These are phyloP conservation scores for Lachnellula subtilissima DNA, from an alignment of 2,329 filamentous ascomycete genomes.

Conservation along the genomic window DNA sequence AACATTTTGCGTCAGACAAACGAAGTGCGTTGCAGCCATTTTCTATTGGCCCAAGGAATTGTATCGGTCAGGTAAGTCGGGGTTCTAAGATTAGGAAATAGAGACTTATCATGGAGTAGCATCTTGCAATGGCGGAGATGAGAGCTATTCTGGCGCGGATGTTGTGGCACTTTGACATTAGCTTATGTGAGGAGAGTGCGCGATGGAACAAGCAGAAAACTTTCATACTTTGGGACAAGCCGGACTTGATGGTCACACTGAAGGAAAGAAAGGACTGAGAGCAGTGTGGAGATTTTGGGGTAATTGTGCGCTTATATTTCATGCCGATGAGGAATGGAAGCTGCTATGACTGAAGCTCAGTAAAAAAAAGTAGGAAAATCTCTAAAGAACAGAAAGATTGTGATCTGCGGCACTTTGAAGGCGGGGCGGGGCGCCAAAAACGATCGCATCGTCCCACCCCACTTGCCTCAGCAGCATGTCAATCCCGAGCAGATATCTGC, in stretches of 20 bases:
- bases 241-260: conserved; percentile 4
- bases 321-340: too few relatives aligned
- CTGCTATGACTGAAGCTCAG: too few relatives aligned
- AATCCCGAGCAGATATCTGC: too few relatives aligned
- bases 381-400: too few relatives aligned
- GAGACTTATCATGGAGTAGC: not conserved
- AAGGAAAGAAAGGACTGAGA: not conserved
- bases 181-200: conserved; percentile 6
- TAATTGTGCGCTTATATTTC: too few relatives aligned
- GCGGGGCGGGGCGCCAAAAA: too few relatives aligned
- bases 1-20: conserved; percentile 1
- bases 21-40: conserved; percentile 4
- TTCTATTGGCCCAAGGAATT: conserved; percentile 6
- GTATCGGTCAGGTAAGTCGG: conserved; percentile 7
- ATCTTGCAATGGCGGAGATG: conserved; percentile 10
- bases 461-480: too few relatives aligned
- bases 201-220: conserved; percentile 35
- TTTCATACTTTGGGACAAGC: conserved; percentile 35
- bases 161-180: conserved; percentile 10
- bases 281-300: too few relatives aligned
- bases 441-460: too few relatives aligned
- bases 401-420: too few relatives aligned
- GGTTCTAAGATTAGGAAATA: not conserved
- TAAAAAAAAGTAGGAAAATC: too few relatives aligned
- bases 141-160: conserved; percentile 3